Evolutionary conservation across 139 green algal genomes (phyloP), one percentile per base, ranked within the genome.

Genomic region (Coccomyxa sp.): DNA sequence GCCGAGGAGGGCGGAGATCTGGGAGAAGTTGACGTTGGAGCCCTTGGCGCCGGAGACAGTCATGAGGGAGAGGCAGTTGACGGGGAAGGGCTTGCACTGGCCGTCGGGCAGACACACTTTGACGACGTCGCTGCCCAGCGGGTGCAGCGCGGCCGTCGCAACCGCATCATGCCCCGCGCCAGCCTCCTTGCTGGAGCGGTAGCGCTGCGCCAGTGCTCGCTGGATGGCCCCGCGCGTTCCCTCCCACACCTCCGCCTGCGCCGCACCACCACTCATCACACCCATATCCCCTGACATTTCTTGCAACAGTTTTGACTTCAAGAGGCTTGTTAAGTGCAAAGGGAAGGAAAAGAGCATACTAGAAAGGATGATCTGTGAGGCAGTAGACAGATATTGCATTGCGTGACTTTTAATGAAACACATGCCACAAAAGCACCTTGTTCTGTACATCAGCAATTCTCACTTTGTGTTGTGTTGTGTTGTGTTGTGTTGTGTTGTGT

Each of bases 41-140:
- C 97, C 97, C 90, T 98, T 98, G 87, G 95, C 95, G 28, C 95
- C 94, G 14, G 91, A 92, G 25, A 95, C 85, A 15, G 97, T 99
- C 97, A 99, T 99, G 25, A 98, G 87, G 27, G 91, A 93, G 90
- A 99, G 93, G 90, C 94, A 96, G 91, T 99, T 99, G 88, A 85
- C 67, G 0, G 93, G 93, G 85, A 99, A 99, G 45, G 95, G 87
- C 82, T 93, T 95, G 66, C 83, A 30, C 86, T 93, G 89, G 30
- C 91, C 88, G 79, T 66, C 66, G 0, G 95, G 96, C 71, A 99
- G 86, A 89, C 93, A 97, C 7, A 83, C 89, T 81, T 95, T 96
- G 77, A 98, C 92, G 13, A 97, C 92, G 23, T 93, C 90, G 27
- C 84, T 94, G 0, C 88, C 93, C 67, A 99, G 86, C 58, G 92